Percentiles rank a stretch among this genome's conserved stretches.
These are phyloP conservation scores for Lomentospora prolificans DNA, from an alignment of 2,329 filamentous ascomycete species.

Conservation along the genomic window DNA sequence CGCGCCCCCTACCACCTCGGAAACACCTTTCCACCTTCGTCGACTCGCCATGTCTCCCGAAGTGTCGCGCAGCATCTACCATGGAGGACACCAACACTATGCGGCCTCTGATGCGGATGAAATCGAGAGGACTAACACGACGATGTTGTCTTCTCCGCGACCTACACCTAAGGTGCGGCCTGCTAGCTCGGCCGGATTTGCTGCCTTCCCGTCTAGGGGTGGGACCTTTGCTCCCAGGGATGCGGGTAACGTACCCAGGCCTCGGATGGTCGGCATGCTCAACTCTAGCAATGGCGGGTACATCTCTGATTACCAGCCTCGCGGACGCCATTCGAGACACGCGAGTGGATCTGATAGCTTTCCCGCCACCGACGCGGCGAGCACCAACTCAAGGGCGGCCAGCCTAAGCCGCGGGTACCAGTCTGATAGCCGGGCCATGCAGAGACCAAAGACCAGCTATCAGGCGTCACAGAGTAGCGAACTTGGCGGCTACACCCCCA, in stretches of 20 bases:
- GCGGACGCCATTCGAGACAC: constrained; percentile 1
- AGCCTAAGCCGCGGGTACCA: constrained; percentile 6
- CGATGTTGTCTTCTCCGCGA: neutral
- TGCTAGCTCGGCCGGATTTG: neutral
- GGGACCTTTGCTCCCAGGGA: neutral
- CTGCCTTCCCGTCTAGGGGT: neutral
- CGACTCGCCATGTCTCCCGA: constrained; percentile 9
- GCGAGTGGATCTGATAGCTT: neutral
- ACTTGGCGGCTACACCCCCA: neutral
- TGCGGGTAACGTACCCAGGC: neutral
- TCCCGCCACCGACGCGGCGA: neutral
- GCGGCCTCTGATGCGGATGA: neutral
- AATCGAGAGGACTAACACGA: neutral
- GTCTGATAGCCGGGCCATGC: neutral
- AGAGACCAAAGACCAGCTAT: constrained; percentile 3
- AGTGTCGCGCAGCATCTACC: neutral
- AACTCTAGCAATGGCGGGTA: neutral
- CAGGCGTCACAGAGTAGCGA: neutral
- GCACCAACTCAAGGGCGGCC: neutral
- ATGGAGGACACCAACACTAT: neutral
- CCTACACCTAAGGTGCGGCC: neutral
- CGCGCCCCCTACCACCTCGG: neutral
- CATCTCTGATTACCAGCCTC: neutral
- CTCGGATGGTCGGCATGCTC: neutral
- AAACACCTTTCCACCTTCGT: constrained; percentile 7